Evolutionary conservation across 2,329 filamentous ascomycete species (phyloP).

Genomic region (Dryadomyces quercivorus): DNA sequence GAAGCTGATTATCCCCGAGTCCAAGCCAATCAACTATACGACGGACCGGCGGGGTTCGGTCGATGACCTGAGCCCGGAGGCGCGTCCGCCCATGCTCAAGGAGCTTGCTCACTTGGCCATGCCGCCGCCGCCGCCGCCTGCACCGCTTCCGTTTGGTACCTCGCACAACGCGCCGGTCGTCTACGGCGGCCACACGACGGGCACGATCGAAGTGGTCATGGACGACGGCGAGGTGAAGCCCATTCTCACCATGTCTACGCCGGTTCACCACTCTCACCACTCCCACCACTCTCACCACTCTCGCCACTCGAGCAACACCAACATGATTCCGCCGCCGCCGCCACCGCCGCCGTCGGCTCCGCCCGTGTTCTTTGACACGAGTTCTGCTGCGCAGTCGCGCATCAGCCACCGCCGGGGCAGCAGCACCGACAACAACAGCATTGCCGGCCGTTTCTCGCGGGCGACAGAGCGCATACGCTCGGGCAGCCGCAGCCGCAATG

Average conservation of each 20-base stretch:
- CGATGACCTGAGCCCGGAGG: constrained; percentile 36
- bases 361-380: not conserved
- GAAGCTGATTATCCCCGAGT: constrained; percentile 4
- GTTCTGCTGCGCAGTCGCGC: constrained; percentile 13
- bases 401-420: constrained; percentile 44
- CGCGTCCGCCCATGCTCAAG: constrained; percentile 44
- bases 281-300: no score
- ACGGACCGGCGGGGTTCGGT: constrained; percentile 31
- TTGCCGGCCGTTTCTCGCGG: constrained; percentile 42
- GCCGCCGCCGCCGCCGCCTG: constrained; percentile 49
- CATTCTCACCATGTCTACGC: constrained; percentile 7
- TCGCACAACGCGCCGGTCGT: constrained; percentile 21
- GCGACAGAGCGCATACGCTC: constrained; percentile 49
- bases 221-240: constrained; percentile 37
- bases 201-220: constrained; percentile 55
- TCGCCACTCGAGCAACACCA: constrained; percentile 6
- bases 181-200: constrained; percentile 33
- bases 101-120: constrained; percentile 50
- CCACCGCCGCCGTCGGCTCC: constrained; percentile 27
- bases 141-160: constrained; percentile 37
- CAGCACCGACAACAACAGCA: constrained; percentile 35
- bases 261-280: constrained; percentile 11
- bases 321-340: constrained; percentile 28
- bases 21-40: not conserved
- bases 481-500: constrained; percentile 41